Base-by-base conservation (phyloP, 2,329 filamentous ascomycete genomes). In the Trichoderma pleuroti region DNA sequence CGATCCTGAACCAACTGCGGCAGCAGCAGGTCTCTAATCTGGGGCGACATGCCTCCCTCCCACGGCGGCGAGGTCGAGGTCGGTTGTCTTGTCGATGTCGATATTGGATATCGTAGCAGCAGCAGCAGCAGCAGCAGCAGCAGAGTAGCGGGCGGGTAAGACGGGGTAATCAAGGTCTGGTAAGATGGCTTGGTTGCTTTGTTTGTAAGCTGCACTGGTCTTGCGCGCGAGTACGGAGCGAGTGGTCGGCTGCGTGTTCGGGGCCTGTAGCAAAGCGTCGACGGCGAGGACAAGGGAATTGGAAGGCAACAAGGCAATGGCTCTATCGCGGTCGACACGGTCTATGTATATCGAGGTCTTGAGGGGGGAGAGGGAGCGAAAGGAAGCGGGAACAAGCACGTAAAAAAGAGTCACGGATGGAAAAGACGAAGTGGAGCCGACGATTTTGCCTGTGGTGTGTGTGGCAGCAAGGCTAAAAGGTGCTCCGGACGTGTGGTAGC, bases 1-100 rank as follows among this genome's bases (percentile, higher is more conserved):
- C 84, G 82, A 74, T 86, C 82, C 76, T 87, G 82, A 36, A 87
- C 85, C 74, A 87, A 79, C 80, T 85, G 83, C 57, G 86, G 86
- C 70, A 88, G 81, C 73, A 86, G 77, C 73, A 88, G 80, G 65
- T 86, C 85, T 78, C 85, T 87, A 68, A 88, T 81, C 76, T 81
- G 82, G 73, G 82, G 80, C 74, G 84, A 82, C 84, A 86, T 86
- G 76, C 70, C 71, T 72, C 64, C 42, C 67, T 68, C 54, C 52
- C 60, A 46, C 49, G 26, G 46, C 64, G 52, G 69, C 52, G 46
- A 49, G 61, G 52, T 68, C 69, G 42, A 64, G 65, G 70, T 66
- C 67, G 54, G 32, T 57, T 14, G 24, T 39, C 32, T 49, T 60
- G 70, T 4, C 36, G 16, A 57, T 14, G 30, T n/a, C 34, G 16